Percentiles rank a stretch among this genome's conserved stretches.
Evolutionary conservation across 139 green algal species (phyloP).

Genomic region (Marvania coccoides): DNA sequence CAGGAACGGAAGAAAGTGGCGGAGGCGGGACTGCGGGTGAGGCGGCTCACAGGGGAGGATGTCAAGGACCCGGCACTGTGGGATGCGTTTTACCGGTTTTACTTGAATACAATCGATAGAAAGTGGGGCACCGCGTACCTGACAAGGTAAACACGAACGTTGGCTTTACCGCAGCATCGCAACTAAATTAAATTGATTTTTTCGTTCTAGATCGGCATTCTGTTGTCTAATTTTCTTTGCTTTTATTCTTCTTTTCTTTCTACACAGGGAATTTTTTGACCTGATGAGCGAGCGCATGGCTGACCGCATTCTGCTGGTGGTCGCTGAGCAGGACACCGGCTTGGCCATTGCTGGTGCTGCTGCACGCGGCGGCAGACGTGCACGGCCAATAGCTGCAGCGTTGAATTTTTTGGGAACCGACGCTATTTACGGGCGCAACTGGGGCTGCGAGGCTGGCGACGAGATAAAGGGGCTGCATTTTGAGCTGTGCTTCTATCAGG

Average conservation of each 20-base stretch:
- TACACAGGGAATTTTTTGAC: conserved; percentile 81
- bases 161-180: too few relatives aligned
- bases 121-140: conserved; percentile 86
- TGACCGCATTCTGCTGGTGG: conserved; percentile 72
- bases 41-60: conserved; percentile 50
- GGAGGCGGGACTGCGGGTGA: conserved; percentile 47
- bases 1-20: conserved; percentile 79
- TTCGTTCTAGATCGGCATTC: too few relatives aligned
- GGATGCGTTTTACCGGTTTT: conserved; percentile 80
- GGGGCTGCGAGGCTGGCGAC: conserved; percentile 57
- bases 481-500: conserved; percentile 92
- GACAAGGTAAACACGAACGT: too few relatives aligned
- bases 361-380: neutral
- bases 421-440: conserved; percentile 83
- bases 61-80: conserved; percentile 52
- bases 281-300: conserved; percentile 55
- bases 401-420: conserved; percentile 85
- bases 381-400: conserved; percentile 59
- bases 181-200: too few relatives aligned
- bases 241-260: too few relatives aligned
- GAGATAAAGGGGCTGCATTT: conserved; percentile 77
- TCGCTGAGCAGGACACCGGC: conserved; percentile 47
- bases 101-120: conserved; percentile 59
- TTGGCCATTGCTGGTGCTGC: neutral
- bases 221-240: too few relatives aligned